Percentiles rank a stretch among this genome's conserved stretches.
These are phyloP conservation scores for Metarhizium album DNA, from an alignment of 2,329 filamentous ascomycete genomes.

Conservation along the genomic window DNA sequence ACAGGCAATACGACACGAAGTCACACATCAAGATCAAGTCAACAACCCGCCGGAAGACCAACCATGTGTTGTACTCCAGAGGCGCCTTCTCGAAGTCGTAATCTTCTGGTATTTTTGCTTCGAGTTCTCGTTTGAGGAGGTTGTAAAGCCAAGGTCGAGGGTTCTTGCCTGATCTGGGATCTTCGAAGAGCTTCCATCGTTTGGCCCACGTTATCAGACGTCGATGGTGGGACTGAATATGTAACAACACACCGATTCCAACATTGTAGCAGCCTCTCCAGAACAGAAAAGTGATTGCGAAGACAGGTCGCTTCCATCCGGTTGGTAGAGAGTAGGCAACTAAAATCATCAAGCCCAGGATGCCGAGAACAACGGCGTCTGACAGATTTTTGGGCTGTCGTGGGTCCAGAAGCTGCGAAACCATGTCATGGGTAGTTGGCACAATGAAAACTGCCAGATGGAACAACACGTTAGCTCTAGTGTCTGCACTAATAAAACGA, in stretches of 20 bases:
- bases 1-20: slow-evolving; percentile 92
- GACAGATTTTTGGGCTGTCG: slow-evolving; percentile 92
- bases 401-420: slow-evolving; percentile 90
- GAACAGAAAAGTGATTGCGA: slow-evolving; percentile 77
- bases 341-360: slow-evolving; percentile 66
- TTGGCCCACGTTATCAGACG: slow-evolving; percentile 80
- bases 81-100: slow-evolving; percentile 90
- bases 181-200: slow-evolving; percentile 76
- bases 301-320: slow-evolving; percentile 60
- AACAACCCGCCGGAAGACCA: slow-evolving; percentile 88
- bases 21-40: slow-evolving; percentile 98
- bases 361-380: slow-evolving; percentile 67
- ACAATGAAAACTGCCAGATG: slow-evolving; percentile 71
- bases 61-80: slow-evolving; percentile 98
- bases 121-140: slow-evolving; percentile 78
- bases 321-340: slow-evolving; percentile 63
- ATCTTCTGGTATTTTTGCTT: slow-evolving; percentile 88
- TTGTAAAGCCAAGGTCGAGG: slow-evolving; percentile 73
- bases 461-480: slow-evolving; percentile 7
- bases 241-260: slow-evolving; percentile 83
- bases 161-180: slow-evolving; percentile 70
- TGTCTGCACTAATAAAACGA: not conserved
- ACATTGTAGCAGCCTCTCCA: slow-evolving; percentile 91
- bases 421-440: slow-evolving; percentile 96
- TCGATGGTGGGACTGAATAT: slow-evolving; percentile 81